Evolutionary conservation across 2,329 filamentous ascomycete species (phyloP), one percentile per base, ranked within the genome.

Genomic region (Endothia cerciana): DNA sequence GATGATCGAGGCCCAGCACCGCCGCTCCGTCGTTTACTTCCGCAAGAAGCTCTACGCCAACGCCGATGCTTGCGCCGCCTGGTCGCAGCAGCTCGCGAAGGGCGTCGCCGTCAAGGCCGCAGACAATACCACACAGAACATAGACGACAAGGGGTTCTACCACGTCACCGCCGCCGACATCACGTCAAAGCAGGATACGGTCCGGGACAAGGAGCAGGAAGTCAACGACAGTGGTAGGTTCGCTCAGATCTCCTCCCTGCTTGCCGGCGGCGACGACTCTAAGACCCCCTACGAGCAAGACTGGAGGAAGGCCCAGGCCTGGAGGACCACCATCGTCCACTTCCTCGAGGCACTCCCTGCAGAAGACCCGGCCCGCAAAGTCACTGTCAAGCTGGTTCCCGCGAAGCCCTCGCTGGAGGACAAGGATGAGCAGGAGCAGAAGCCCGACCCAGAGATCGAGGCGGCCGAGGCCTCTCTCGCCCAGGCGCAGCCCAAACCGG

Each of bases 1-100:
- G 38, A 92, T 97, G 76, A 83, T 89, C 56, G 87, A 92, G n/a
- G 90, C 92, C 1, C 92, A 97, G 73, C 87, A 95, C 72, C 88
- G 94, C 71, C 87, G 94, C 45, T 91, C 87, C 5, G 87, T 97
- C 15, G 85, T 90, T 13, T 82, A 94, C 33, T 91, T 88, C 76
- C 86, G 89, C 59, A 80, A 93, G 49, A 87, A 86, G 41, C 84
- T 87, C 62, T 92, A 88, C 71, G 93, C 89, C 3, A 90, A 97
- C 77, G 90, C 93, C 0, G 85, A 89, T 66, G 85, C 88, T 70
- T 87, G 94, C 69, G 87, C 94, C 25, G 80, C 82, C 22, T 89
- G 87, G 82, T 79, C 82, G 40, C 80, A 82, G 75, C 73, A 76
- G 43, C 73, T 83, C 4, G 64, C 74, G 5, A 77, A 79, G 47